Conservation (phyloP, 805 yeast genomes). For the Cyberlindnera suaveolens region DNA sequence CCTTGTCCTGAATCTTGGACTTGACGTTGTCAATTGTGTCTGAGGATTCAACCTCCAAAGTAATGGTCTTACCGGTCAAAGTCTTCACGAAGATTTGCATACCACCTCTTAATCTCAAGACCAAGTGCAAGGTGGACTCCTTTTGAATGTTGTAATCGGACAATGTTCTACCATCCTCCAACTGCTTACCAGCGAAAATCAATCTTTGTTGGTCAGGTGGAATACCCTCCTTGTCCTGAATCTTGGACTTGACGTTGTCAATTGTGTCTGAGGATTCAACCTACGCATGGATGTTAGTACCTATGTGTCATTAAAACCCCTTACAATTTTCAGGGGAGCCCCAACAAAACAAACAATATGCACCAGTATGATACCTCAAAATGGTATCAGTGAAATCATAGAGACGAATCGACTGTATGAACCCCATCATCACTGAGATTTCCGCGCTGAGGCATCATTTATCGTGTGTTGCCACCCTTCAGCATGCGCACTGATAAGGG, state of each 20-base stretch:
- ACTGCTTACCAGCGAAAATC: constrained; percentile 93
- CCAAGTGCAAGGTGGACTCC: constrained; percentile 84
- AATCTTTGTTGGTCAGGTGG: constrained; percentile 97
- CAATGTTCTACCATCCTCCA: constrained; percentile 92
- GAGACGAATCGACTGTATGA: too few species aligned
- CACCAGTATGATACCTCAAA: too few species aligned
- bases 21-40: constrained; percentile 93
- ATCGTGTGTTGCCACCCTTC: not conserved
- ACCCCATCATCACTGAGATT: not conserved
- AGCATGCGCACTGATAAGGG: constrained; percentile 10
- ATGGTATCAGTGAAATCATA: too few species aligned
- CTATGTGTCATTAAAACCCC: not conserved
- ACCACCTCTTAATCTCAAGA: constrained; percentile 82
- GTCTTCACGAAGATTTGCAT: constrained; percentile 97
- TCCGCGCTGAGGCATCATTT: not conserved
- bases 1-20: constrained; percentile 95
- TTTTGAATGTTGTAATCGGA: constrained; percentile 95
- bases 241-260: constrained; percentile 91
- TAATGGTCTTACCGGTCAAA: constrained; percentile 95
- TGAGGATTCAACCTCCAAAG: constrained; percentile 90
- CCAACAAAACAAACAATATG: too few species aligned
- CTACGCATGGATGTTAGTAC: constrained; percentile 19
- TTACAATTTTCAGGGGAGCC: not conserved
- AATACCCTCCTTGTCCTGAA: constrained; percentile 94
- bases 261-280: constrained; percentile 94